phyloP scores from a whole-genome alignment of 202 grass and related monocot species.

The Panicum virgatum region DNA sequence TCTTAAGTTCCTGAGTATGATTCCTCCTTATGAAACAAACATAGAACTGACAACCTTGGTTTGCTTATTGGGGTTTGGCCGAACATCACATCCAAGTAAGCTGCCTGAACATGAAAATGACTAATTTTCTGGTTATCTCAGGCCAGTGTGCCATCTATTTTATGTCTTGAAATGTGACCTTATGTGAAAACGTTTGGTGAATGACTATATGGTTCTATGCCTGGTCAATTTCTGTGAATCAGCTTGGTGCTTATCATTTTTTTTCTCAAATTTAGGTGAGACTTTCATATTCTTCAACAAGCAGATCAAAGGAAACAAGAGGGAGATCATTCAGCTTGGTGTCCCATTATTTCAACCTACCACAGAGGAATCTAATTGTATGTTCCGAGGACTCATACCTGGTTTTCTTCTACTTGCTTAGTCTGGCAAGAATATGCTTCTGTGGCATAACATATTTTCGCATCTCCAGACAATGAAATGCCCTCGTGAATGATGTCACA shows the following conservation, averaged over 20 bases:
- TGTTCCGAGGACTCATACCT: constrained; percentile 18
- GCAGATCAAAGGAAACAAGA: constrained; percentile 97
- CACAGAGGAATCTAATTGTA: constrained; percentile 87
- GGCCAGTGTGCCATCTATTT: neutral
- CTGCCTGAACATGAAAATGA: constrained; percentile 16
- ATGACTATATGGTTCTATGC: neutral
- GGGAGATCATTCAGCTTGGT: constrained; percentile 95
- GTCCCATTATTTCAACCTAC: constrained; percentile 94
- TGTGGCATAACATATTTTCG: constrained; percentile 33
- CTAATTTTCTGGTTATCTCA: neutral
- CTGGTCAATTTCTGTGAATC: neutral
- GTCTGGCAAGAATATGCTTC: constrained; percentile 56
- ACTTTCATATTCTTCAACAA: constrained; percentile 99
- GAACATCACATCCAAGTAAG: constrained; percentile 37
- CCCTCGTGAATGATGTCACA: constrained; percentile 36
- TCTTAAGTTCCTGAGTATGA: constrained; percentile 10
- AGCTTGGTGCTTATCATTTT: constrained; percentile 36
- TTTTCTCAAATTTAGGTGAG: constrained; percentile 56
- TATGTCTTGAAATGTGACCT: neutral
- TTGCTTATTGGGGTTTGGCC: constrained; percentile 11
- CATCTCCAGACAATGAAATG: constrained; percentile 36
- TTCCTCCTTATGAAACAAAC: constrained; percentile 25
- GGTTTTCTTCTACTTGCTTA: constrained; percentile 28
- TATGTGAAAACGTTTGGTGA: constrained; percentile 1
- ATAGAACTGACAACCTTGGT: constrained; percentile 20